Conservation (phyloP, 2,329 filamentous ascomycete genomes). For the Penicillium corylophilum region DNA sequence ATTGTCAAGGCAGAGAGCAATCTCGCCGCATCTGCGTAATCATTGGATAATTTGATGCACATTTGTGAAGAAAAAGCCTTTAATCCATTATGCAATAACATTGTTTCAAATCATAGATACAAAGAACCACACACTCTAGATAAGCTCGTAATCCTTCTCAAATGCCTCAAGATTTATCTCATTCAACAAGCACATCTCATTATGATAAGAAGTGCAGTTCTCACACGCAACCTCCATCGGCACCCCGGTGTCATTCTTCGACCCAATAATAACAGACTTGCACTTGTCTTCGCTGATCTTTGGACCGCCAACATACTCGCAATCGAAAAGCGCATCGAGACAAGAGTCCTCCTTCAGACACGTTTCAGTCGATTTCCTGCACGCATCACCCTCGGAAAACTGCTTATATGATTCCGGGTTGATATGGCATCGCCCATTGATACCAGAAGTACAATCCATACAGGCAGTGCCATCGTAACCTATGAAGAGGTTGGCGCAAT, state of each 20-base stretch:
- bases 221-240: background rate
- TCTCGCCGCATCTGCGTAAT: background rate
- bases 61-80: background rate
- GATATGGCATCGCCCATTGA: background rate
- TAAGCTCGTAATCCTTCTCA: background rate
- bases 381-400: background rate
- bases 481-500: background rate
- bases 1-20: constrained; percentile 1
- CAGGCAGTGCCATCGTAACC: background rate
- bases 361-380: background rate
- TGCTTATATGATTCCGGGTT: background rate
- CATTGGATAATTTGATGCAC: background rate
- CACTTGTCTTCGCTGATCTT: background rate
- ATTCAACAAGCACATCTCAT: background rate
- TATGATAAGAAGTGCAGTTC: background rate
- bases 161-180: background rate
- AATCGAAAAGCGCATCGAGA: background rate
- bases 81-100: background rate
- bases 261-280: background rate
- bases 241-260: background rate
- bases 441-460: background rate
- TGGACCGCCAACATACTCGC: background rate
- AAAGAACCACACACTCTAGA: background rate
- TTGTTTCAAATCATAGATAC: background rate
- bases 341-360: background rate